These are phyloP conservation scores for Oryza glumipatula DNA, from an alignment of 176 grass and related monocot genomes.

Conservation along the genomic window DNA sequence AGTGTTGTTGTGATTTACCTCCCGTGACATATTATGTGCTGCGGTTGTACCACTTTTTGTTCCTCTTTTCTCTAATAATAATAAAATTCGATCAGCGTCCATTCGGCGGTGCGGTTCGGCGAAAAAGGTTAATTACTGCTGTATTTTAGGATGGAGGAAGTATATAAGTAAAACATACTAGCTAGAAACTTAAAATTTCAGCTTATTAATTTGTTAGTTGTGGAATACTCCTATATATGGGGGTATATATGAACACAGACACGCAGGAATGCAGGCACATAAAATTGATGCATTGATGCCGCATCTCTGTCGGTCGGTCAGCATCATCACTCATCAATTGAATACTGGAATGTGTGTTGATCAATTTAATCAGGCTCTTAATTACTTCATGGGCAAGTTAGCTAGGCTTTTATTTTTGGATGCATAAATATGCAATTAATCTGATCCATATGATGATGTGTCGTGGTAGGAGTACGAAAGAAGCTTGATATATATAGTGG, in stretches of 20 bases:
- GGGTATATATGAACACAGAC: neutral
- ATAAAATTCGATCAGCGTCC: too few relatives aligned
- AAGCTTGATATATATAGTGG: neutral
- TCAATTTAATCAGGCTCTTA: neutral
- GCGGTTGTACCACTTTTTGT: too few relatives aligned
- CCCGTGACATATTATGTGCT: too few relatives aligned
- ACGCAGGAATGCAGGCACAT: neutral
- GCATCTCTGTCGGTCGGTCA: neutral
- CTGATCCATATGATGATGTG: neutral
- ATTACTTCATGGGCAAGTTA: neutral
- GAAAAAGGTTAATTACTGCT: too few relatives aligned
- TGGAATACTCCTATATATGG: neutral
- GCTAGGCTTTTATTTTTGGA: neutral
- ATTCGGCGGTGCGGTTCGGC: too few relatives aligned
- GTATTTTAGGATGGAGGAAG: too few relatives aligned
- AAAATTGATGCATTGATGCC: neutral
- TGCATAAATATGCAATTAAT: neutral
- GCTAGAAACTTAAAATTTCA: too few relatives aligned
- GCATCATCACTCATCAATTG: neutral
- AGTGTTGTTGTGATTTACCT: too few relatives aligned
- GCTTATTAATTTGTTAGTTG: neutral
- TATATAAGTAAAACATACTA: too few relatives aligned
- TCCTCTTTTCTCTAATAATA: too few relatives aligned
- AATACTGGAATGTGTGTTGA: neutral
- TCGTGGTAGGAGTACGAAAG: neutral